phyloP scores from a whole-genome alignment of 352 stramenopile genomes.

The Pythium grandisporangium region DNA sequence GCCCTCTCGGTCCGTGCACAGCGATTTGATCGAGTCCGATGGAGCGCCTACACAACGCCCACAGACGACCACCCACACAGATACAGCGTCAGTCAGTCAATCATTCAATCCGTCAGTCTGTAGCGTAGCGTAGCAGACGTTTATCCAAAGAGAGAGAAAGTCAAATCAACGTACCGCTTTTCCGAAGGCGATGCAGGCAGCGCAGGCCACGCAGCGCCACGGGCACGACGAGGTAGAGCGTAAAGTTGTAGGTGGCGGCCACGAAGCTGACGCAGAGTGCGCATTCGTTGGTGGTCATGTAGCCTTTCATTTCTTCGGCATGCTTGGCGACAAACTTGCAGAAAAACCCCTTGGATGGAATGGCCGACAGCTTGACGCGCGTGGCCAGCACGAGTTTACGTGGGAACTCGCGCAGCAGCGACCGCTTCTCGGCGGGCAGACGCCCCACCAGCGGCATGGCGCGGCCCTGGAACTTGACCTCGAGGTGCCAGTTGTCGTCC shows the following conservation, averaged over 20 bases:
- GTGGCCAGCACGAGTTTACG: conserved; percentile 64
- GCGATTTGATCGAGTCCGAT: conserved; percentile 72
- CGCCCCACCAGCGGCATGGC: conserved; percentile 64
- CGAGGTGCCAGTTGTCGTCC: conserved; percentile 78
- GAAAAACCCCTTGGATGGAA: conserved; percentile 83
- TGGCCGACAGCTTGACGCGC: conserved; percentile 66
- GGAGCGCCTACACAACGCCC: conserved; percentile 53
- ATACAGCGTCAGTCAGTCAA: neutral
- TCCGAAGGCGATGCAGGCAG: conserved; percentile 72
- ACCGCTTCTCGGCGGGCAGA: conserved; percentile 73
- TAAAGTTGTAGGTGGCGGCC: conserved; percentile 78
- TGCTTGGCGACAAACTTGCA: conserved; percentile 86
- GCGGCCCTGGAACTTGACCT: conserved; percentile 78
- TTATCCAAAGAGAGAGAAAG: too few species aligned
- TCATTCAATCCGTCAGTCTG: neutral
- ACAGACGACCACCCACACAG: conserved; percentile 2
- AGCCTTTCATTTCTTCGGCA: conserved; percentile 76
- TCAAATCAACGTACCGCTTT: conserved; percentile 60
- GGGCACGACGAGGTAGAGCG: conserved; percentile 73
- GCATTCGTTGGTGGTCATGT: conserved; percentile 84
- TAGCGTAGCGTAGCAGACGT: too few species aligned
- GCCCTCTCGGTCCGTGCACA: conserved; percentile 74
- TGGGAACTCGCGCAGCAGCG: conserved; percentile 67
- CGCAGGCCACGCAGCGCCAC: conserved; percentile 52
- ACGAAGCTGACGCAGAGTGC: conserved; percentile 77